Percentiles rank a stretch among this genome's conserved stretches.
These are phyloP conservation scores for Alternaria sp. DNA, from an alignment of 2,329 filamentous ascomycete species.

Conservation along the genomic window DNA sequence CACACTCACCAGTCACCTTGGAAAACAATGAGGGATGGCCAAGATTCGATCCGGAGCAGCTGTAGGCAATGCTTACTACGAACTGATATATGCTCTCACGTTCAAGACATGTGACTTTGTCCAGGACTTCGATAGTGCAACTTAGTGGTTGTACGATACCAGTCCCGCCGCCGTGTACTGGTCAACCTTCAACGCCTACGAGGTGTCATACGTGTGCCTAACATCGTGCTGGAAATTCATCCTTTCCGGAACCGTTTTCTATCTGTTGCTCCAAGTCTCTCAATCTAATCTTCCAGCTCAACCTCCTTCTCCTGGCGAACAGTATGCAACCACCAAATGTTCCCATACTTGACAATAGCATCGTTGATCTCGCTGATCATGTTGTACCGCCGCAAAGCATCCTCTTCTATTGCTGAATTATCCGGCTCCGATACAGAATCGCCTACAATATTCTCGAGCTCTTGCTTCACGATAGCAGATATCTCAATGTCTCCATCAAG, in stretches of 20 bases:
- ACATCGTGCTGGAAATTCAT: not conserved
- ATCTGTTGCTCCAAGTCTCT: not conserved
- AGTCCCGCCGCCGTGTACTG: not conserved
- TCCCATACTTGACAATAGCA: not conserved
- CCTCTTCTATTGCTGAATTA: not conserved
- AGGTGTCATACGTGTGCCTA: too few relatives aligned
- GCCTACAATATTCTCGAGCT: not conserved
- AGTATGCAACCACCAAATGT: not conserved
- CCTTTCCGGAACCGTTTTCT: not conserved
- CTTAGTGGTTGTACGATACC: not conserved
- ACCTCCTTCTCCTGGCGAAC: too few relatives aligned
- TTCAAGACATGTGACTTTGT: not conserved
- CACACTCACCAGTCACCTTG: not conserved
- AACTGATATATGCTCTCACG: not conserved
- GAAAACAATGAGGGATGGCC: too few relatives aligned
- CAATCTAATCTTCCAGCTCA: not conserved
- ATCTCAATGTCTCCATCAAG: not conserved
- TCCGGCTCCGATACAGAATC: not conserved
- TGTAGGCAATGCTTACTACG: not conserved
- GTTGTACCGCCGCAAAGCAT: not conserved
- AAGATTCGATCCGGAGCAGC: not conserved
- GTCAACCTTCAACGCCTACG: too few relatives aligned
- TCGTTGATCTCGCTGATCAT: not conserved
- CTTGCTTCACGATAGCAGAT: not conserved
- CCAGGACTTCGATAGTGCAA: not conserved